These are phyloP conservation scores for Hyphopichia homilentoma DNA, from an alignment of 805 yeast genomes.

Conservation along the genomic window DNA sequence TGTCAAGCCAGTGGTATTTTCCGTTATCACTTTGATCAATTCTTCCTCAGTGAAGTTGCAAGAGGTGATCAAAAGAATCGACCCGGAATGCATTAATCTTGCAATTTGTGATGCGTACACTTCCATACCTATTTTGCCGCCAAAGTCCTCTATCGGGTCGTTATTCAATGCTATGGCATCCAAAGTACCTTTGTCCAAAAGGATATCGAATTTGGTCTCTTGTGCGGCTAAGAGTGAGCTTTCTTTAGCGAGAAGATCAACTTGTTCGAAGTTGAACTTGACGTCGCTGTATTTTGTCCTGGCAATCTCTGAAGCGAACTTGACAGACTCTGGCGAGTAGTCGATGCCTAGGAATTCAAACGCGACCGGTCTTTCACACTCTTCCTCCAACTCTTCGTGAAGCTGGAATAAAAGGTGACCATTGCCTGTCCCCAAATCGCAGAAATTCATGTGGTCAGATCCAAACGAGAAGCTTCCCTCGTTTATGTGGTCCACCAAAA, in stretches of 20 bases:
- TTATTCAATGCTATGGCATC: slow-evolving; percentile 94
- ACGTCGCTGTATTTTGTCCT: slow-evolving; percentile 27
- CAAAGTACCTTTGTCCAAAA: slow-evolving; percentile 91
- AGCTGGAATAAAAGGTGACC: slow-evolving; percentile 82
- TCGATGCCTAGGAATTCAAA: slow-evolving; percentile 62
- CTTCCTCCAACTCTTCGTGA: slow-evolving; percentile 56
- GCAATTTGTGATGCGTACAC: slow-evolving; percentile 61
- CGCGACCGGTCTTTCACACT: slow-evolving; percentile 27
- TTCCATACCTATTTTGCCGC: slow-evolving; percentile 46
- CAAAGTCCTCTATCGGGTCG: slow-evolving; percentile 38
- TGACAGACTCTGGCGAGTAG: slow-evolving; percentile 77
- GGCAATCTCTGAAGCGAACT: slow-evolving; percentile 65
- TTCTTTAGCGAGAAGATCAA: slow-evolving; percentile 56
- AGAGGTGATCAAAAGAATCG: slow-evolving; percentile 74
- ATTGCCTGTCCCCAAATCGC: slow-evolving; percentile 95
- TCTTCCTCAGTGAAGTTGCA: slow-evolving; percentile 91
- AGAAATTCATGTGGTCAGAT: slow-evolving; percentile 33
- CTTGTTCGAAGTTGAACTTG: slow-evolving; percentile 54
- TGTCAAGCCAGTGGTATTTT: slow-evolving; percentile 39
- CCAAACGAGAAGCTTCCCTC: slow-evolving; percentile 17
- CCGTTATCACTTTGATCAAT: slow-evolving; percentile 51
- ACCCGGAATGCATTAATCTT: slow-evolving; percentile 50
- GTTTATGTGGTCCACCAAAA: slow-evolving; percentile 51
- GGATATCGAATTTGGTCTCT: slow-evolving; percentile 56
- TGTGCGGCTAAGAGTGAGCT: slow-evolving; percentile 34